phyloP scores from a whole-genome alignment of 2,329 filamentous ascomycete genomes.

The Chaetothyriales sp. region DNA sequence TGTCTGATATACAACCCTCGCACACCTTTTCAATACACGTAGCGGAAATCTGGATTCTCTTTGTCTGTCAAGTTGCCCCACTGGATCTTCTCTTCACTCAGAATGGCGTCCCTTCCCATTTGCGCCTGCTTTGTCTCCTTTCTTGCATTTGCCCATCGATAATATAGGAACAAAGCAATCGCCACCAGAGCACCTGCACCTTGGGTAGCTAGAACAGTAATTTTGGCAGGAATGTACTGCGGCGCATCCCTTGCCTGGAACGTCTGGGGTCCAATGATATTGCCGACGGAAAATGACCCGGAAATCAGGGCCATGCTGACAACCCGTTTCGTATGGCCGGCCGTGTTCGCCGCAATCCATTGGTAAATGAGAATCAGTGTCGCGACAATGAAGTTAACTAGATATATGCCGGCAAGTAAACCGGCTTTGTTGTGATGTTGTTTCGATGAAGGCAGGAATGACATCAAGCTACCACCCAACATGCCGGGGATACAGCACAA shows the following conservation, averaged over 20 bases:
- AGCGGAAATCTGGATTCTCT: conserved; percentile 21
- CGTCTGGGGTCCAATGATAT: conserved; percentile 33
- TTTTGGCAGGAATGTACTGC: conserved; percentile 29
- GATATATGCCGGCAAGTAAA: conserved; percentile 32
- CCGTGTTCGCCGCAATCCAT: conserved; percentile 35
- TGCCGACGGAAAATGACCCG: conserved; percentile 32
- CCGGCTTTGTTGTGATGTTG: conserved; percentile 27
- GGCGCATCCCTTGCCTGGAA: conserved; percentile 32
- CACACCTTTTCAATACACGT: conserved; percentile 1
- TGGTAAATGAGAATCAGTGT: conserved; percentile 31
- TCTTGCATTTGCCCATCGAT: conserved; percentile 22
- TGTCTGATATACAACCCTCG: not conserved
- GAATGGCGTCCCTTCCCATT: not conserved
- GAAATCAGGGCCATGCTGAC: conserved; percentile 34
- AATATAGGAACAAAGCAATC: conserved; percentile 20
- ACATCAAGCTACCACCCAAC: conserved; percentile 29
- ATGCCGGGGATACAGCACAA: conserved; percentile 30
- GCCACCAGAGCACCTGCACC: conserved; percentile 20
- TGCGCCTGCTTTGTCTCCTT: conserved; percentile 9
- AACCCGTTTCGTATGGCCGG: conserved; percentile 37
- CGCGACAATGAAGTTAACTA: conserved; percentile 33
- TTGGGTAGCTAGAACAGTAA: conserved; percentile 28
- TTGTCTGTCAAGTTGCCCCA: conserved; percentile 21
- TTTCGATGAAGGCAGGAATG: conserved; percentile 20
- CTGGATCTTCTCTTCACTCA: conserved; percentile 1